Conservation (phyloP, 306 rosid genomes). For the Mimosa bimucronata region DNA sequence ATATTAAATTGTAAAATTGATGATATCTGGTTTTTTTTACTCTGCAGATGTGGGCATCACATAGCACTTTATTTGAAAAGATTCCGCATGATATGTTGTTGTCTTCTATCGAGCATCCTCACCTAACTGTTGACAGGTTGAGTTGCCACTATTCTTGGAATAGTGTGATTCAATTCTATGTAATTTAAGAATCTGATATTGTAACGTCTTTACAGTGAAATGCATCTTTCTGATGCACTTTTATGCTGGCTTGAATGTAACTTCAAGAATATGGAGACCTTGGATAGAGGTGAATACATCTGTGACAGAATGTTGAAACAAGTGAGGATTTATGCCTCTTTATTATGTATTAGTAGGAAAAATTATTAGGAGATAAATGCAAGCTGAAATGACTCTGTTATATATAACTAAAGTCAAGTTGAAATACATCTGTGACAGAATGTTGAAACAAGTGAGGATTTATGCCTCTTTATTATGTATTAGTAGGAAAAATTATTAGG, state of each 20-base stretch:
- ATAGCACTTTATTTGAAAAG: slow-evolving; percentile 43
- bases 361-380: slow-evolving; percentile 15
- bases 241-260: slow-evolving; percentile 65
- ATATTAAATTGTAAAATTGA: slow-evolving; percentile 24
- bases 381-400: slow-evolving; percentile 3
- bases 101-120: slow-evolving; percentile 57
- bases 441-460: slow-evolving; percentile 64
- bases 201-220: slow-evolving; percentile 62
- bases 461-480: slow-evolving; percentile 10
- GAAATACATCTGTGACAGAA: slow-evolving; percentile 12
- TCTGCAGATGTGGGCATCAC: slow-evolving; percentile 70
- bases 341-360: neutral
- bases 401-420: neutral
- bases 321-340: slow-evolving; percentile 46
- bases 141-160: slow-evolving; percentile 21
- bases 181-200: slow-evolving; percentile 38
- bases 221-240: slow-evolving; percentile 72
- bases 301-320: slow-evolving; percentile 53
- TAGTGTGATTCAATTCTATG: slow-evolving; percentile 32
- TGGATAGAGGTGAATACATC: slow-evolving; percentile 40
- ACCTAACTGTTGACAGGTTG: slow-evolving; percentile 80
- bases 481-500: slow-evolving; percentile 6
- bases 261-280: slow-evolving; percentile 46
- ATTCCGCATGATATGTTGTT: slow-evolving; percentile 61
- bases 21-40: slow-evolving; percentile 27